Conservation (phyloP, 2,329 filamentous ascomycete species). For the Aspergillus sp. region DNA sequence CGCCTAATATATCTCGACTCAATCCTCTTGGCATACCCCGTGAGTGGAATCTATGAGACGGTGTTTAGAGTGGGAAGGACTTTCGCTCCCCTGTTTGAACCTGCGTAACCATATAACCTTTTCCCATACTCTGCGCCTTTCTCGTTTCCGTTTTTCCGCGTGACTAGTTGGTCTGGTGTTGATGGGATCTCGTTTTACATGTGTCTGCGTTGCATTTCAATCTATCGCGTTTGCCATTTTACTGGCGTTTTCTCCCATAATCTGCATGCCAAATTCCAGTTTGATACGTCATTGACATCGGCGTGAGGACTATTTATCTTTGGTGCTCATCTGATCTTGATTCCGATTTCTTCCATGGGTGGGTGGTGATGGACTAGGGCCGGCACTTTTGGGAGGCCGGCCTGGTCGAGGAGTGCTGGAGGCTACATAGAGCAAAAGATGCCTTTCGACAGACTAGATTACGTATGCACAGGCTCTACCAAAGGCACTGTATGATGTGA, state of each 20-base stretch:
- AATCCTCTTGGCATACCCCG: constrained; percentile 32
- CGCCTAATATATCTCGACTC: constrained; percentile 35
- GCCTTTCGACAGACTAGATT: neutral
- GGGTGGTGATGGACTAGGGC: no score
- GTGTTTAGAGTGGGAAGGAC: constrained; percentile 28
- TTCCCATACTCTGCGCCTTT: constrained; percentile 45
- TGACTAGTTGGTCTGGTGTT: constrained; percentile 25
- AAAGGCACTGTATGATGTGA: neutral
- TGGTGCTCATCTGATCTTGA: constrained; percentile 17
- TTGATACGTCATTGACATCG: constrained; percentile 26
- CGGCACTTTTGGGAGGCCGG: no score
- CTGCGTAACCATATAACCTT: constrained; percentile 31
- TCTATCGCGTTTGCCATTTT: constrained; percentile 10
- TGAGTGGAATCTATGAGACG: constrained; percentile 33
- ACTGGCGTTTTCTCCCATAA: constrained; percentile 10
- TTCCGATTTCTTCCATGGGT: no score
- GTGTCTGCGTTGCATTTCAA: constrained; percentile 13
- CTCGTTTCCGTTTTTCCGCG: constrained; percentile 10
- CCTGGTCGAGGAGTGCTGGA: neutral
- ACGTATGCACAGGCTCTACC: neutral
- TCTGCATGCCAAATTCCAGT: constrained; percentile 14
- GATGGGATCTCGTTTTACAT: constrained; percentile 21
- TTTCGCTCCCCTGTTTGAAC: constrained; percentile 24
- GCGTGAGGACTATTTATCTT: constrained; percentile 25
- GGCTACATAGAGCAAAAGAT: neutral